Evolutionary conservation across 2,329 filamentous ascomycete species (phyloP).

Genomic region (Clonostachys byssicola): DNA sequence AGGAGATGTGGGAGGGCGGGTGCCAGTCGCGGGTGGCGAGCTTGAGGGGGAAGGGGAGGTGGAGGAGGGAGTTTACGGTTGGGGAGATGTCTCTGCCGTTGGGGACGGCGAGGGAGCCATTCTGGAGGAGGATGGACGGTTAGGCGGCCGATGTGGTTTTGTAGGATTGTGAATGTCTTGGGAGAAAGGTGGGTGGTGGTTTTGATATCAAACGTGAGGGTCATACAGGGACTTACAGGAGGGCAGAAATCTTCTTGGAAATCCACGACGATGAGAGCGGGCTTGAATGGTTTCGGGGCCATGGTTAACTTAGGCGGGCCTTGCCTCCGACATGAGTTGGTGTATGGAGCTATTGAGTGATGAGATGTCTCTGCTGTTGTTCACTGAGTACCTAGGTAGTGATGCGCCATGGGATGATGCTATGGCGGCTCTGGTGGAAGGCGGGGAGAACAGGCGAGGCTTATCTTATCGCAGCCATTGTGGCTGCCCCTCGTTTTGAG

Average conservation of each 20-base stretch:
- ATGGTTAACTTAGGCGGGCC: too few species aligned
- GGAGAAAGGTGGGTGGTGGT: background rate
- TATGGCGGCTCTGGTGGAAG: too few species aligned
- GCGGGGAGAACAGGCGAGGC: too few species aligned
- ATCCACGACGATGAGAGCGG: conserved; percentile 71
- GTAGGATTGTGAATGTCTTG: background rate
- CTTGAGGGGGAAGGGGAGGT: conserved; percentile 65
- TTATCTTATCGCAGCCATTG: too few species aligned
- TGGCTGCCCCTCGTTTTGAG: too few species aligned
- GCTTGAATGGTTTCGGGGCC: conserved; percentile 24
- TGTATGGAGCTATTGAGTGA: too few species aligned
- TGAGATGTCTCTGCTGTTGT: too few species aligned
- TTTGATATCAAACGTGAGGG: background rate
- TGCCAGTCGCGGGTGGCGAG: conserved; percentile 94
- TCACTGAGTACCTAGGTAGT: too few species aligned
- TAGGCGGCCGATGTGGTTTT: background rate
- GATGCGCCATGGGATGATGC: too few species aligned
- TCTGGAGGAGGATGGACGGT: conserved; percentile 38
- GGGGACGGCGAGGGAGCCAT: conserved; percentile 79
- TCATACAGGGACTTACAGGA: conserved; percentile 54
- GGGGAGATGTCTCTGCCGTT: conserved; percentile 67
- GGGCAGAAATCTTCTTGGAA: conserved; percentile 95
- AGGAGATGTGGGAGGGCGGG: conserved; percentile 78
- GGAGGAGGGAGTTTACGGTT: conserved; percentile 70
- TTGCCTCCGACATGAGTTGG: too few species aligned